Conservation (phyloP, 352 stramenopile species). For the Pythium oligandrum region DNA sequence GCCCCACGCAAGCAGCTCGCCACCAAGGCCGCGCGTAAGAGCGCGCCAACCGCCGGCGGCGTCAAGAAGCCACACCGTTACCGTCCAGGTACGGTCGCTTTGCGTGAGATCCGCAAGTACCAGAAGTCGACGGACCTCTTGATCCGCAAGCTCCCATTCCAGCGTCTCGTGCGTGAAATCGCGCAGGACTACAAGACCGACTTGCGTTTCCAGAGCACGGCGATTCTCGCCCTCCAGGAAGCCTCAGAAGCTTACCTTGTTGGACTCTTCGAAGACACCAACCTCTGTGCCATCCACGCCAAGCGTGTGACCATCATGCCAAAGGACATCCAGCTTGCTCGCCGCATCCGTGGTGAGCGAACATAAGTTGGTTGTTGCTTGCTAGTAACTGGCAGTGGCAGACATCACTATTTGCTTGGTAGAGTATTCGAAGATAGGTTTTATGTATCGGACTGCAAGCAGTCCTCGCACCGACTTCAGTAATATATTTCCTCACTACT, state of each 20-base stretch:
- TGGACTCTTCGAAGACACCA: conserved; percentile 87
- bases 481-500: too few relatives aligned
- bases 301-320: conserved; percentile 89
- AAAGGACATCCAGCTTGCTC: conserved; percentile 84
- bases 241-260: conserved; percentile 84
- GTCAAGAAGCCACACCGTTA: conserved; percentile 64
- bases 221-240: conserved; percentile 73
- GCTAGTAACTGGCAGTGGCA: too few relatives aligned
- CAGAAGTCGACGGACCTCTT: conserved; percentile 90
- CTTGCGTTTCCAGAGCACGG: conserved; percentile 54
- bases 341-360: conserved; percentile 48
- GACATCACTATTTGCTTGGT: neutral
- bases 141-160: conserved; percentile 90
- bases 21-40: conserved; percentile 82
- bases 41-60: conserved; percentile 66
- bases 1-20: conserved; percentile 83
- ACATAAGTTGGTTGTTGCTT: conserved; percentile 13
- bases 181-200: conserved; percentile 40
- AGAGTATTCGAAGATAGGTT: neutral
- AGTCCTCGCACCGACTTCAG: too few relatives aligned
- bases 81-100: conserved; percentile 49
- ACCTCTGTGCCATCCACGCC: conserved; percentile 85
- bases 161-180: conserved; percentile 84
- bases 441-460: too few relatives aligned
- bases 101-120: conserved; percentile 92